Evolutionary conservation across 495 filamentous ascomycete species (phyloP), one percentile per base, ranked within the genome.

Genomic region (Acidomyces sp.): DNA sequence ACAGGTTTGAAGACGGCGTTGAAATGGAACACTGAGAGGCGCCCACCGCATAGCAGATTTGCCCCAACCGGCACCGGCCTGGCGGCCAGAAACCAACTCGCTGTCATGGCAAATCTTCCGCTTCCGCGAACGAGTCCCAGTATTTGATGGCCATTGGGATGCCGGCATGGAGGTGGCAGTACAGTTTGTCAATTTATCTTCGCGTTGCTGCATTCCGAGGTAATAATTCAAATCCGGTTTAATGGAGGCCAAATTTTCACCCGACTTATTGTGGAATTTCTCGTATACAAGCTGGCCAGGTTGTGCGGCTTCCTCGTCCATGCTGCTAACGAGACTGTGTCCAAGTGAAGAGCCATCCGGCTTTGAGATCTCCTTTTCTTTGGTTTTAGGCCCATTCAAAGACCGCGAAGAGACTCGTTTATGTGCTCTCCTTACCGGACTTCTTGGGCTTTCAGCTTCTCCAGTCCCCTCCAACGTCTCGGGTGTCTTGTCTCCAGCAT

Each of bases 1-100:
- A 16, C 85, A 59, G 0, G 87, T 97, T 60, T 97, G 90, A 9
- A 94, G 64, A 24, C 92, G 77, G 18, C 90, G 72, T 58, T 82
- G 74, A 13, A 93, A 62, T 2, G 92, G 88, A 12, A 96, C 71
- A 52, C 85, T 85, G 45, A 88, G 64, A 13, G 90, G 90, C 13
- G 90, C 90, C 67, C 82, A 94, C 39, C 77, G 74, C 50, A 94
- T 75, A 19, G 77, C 54, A 46, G 50, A 56, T 24, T 24, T 41
- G 21, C 50, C 29, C 61, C 61, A 64, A 13, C 56, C 53, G 10
- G 48, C 52, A 18, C 60, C 60, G 19, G 61, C 61, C 27, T 44
- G 41, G 11, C 59, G 46, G 3, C 61, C 61, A 15, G 49, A 53
- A 36, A 54, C 49, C 2, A 62, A 48, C 18, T 51, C 33, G 25